Conservation (phyloP, 2,329 filamentous ascomycete genomes). For the Pyrenochaeta sp. region DNA sequence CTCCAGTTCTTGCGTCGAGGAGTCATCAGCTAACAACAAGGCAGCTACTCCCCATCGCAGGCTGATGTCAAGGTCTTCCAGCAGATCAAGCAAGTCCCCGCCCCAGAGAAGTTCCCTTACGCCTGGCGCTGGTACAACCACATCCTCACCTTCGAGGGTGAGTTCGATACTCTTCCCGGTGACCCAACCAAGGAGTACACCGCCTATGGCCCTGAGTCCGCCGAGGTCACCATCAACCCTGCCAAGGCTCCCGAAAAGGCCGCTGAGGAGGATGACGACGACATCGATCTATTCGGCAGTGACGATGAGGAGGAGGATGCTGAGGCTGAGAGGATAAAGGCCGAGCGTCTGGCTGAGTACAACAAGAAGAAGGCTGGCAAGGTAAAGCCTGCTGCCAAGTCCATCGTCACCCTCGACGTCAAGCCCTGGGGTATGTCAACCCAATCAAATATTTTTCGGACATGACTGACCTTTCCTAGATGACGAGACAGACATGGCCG, state of each 20-base stretch:
- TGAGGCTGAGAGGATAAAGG: conserved; percentile 82
- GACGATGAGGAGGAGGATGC: conserved; percentile 76
- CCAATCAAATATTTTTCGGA: neutral
- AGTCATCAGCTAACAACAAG: conserved; percentile 31
- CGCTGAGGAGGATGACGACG: conserved; percentile 69
- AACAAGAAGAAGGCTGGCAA: conserved; percentile 96
- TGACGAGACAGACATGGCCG: conserved; percentile 91
- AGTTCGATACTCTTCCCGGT: conserved; percentile 89
- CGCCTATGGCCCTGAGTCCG: conserved; percentile 85
- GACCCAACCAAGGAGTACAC: conserved; percentile 89
- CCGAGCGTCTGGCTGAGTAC: conserved; percentile 92
- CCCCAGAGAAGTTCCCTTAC: conserved; percentile 87
- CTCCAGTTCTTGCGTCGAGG: conserved; percentile 7
- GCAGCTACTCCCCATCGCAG: conserved; percentile 77
- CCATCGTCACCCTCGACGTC: conserved; percentile 91
- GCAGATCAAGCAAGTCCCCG: conserved; percentile 77
- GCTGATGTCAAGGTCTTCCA: conserved; percentile 97
- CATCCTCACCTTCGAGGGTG: conserved; percentile 88
- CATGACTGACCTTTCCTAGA: conserved; percentile 58
- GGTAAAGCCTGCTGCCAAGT: conserved; percentile 92
- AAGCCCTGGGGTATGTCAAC: conserved; percentile 93
- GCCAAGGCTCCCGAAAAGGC: conserved; percentile 76
- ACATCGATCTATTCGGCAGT: conserved; percentile 91
- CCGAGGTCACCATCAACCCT: conserved; percentile 81
- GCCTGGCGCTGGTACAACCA: conserved; percentile 99